Evolutionary conservation across 257 asterid genomes (phyloP), one percentile per base, ranked within the genome.

Genomic region (Eucommia ulmoides): DNA sequence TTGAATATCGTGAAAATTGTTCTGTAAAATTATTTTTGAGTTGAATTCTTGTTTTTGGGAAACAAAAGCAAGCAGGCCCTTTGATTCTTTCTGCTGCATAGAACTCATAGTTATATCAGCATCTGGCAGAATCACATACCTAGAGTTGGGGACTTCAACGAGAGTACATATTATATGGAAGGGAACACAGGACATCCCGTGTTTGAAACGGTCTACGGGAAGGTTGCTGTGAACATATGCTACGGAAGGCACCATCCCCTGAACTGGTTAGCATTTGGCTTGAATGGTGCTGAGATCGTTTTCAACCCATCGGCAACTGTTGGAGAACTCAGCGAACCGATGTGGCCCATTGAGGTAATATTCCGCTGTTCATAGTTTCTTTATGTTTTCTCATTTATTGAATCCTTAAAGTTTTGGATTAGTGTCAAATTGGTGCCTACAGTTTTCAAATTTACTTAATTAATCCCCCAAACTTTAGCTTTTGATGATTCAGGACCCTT

Each of bases 131-230:
- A 89, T 67, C 96, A 89, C 56, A 89, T 89, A 63, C 97, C 97
- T 52, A 74, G 97, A 78, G 96, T 89, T 22, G 97, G 96, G 63
- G 97, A 89, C 65, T 85, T 89, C 61, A 89, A 89, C 8, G 97
- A 89, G 67, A 89, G 97, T 55, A 85, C 97, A 0, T 89, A 89
- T 51, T 85, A 89, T 62, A 89, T 89, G 97, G 97, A 89, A 73
- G 97, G 97, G 33, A 76, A 85, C 60, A 89, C 94, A 3, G 93
- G 97, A 9, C 97, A 89, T 74, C 97, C 96, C 11, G 97, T 89
- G 26, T 89, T 85, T 65, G 94, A 89, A 62, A 89, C 97, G 10
- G 94, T 75, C 48, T 85, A 54, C 60, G 97, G 96, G 46, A 89
- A 77, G 68, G 80, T 89, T 69, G 97, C 88, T 23, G 74, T 89